These are phyloP conservation scores for Ogataea methylovora DNA, from an alignment of 805 yeast species.

Conservation along the genomic window DNA sequence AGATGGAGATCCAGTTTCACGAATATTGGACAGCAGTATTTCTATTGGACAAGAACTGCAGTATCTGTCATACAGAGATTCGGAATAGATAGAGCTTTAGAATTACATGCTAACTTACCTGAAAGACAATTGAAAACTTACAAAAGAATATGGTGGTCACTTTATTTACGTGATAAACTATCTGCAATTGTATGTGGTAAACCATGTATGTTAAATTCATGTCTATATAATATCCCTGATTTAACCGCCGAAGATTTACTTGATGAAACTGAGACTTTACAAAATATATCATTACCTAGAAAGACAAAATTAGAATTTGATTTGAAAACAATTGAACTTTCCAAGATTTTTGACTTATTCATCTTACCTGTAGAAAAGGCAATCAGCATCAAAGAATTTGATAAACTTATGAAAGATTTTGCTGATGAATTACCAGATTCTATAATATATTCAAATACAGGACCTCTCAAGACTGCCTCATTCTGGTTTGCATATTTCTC, in stretches of 20 bases:
- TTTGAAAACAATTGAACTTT: no score
- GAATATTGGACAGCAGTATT: constrained; percentile 41
- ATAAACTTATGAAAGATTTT: no score
- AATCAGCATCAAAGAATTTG: no score
- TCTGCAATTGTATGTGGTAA: constrained; percentile 66
- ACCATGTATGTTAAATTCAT: constrained; percentile 27
- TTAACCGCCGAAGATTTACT: not conserved
- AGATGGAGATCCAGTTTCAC: constrained; percentile 19
- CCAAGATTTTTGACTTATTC: no score
- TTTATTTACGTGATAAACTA: constrained; percentile 45
- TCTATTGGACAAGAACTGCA: constrained; percentile 71
- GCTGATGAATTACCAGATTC: no score
- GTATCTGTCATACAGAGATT: constrained; percentile 65
- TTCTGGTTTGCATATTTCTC: no score
- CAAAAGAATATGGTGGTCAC: constrained; percentile 77
- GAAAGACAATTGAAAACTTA: constrained; percentile 33
- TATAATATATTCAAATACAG: no score
- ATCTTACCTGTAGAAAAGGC: no score
- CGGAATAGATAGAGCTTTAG: constrained; percentile 56
- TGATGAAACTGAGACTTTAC: no score
- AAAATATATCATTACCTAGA: no score
- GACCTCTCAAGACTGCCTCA: no score
- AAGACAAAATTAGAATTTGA: no score
- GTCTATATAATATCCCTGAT: not conserved
- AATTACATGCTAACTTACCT: constrained; percentile 5